Evolutionary conservation across 352 stramenopile species (phyloP).

Genomic region (Phytopythium montanum): DNA sequence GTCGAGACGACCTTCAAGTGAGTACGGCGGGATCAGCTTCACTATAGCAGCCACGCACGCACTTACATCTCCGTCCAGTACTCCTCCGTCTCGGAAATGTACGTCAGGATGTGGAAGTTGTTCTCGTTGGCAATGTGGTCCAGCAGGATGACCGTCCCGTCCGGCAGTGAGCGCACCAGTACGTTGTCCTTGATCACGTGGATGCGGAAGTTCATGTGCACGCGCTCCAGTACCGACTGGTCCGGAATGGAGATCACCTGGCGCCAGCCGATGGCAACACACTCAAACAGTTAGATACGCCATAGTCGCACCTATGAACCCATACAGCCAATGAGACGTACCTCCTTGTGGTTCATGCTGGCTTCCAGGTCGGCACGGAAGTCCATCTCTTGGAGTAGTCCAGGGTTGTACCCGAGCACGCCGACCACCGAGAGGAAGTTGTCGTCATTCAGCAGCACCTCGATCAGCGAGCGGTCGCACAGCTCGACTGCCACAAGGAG

Average conservation of each 20-base stretch:
- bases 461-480: conserved; percentile 60
- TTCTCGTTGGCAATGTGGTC: conserved; percentile 85
- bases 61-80: conserved; percentile 66
- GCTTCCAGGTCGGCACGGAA: conserved; percentile 66
- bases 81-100: conserved; percentile 65
- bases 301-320: too few relatives aligned
- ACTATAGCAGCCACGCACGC: neutral
- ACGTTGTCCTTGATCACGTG: conserved; percentile 88
- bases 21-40: too few relatives aligned
- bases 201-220: conserved; percentile 87
- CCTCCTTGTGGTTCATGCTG: conserved; percentile 62
- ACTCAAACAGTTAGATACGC: neutral
- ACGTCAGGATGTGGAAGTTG: conserved; percentile 82
- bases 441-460: conserved; percentile 63
- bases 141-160: conserved; percentile 72
- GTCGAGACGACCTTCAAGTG: neutral
- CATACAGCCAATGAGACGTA: conserved; percentile 10
- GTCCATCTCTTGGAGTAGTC: conserved; percentile 69
- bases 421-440: conserved; percentile 84
- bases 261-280: neutral
- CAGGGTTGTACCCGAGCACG: conserved; percentile 78
- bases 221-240: conserved; percentile 44
- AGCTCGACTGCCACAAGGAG: conserved; percentile 49
- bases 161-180: conserved; percentile 66
- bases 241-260: conserved; percentile 76